phyloP scores from a whole-genome alignment of 75 land plant genomes.

The Selaginella moellendorffii region DNA sequence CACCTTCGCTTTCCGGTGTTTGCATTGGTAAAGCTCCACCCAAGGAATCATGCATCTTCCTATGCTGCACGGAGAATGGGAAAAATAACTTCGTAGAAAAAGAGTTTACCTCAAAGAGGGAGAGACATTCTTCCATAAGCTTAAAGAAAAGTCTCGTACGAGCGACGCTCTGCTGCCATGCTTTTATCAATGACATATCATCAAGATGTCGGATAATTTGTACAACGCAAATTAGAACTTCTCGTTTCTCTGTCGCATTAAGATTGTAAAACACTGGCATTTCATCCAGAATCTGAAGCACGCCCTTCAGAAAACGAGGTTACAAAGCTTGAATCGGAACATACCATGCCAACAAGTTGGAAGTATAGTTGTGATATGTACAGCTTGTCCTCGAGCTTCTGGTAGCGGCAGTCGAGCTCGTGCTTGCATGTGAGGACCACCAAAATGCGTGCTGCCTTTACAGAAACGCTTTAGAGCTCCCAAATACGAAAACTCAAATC shows the following conservation, averaged over 20 bases:
- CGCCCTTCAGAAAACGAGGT: not conserved
- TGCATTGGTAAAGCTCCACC: not conserved
- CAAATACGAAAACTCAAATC: not conserved
- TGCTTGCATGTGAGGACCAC: conserved; percentile 95
- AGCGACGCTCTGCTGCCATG: conserved; percentile 96
- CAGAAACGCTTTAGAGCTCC: not conserved
- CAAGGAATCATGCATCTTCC: not conserved
- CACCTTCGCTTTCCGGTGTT: conserved; percentile 34
- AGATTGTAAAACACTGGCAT: conserved; percentile 97
- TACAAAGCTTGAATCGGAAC: not conserved
- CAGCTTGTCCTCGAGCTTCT: conserved; percentile 83
- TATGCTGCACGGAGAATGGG: not conserved
- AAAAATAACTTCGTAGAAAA: too few relatives aligned
- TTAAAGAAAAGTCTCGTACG: conserved; percentile 96
- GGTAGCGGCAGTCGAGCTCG: conserved; percentile 93
- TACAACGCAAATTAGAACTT: conserved; percentile 61
- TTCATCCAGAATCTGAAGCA: conserved; percentile 85
- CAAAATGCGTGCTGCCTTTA: conserved; percentile 88
- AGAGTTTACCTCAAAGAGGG: conserved; percentile 70
- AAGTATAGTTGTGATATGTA: conserved; percentile 95
- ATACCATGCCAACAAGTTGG: conserved; percentile 82
- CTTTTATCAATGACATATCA: conserved; percentile 79
- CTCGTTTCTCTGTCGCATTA: conserved; percentile 74
- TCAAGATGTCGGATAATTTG: conserved; percentile 85
- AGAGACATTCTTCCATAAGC: conserved; percentile 81